Evolutionary conservation across 306 rosid genomes (phyloP), one percentile per base, ranked within the genome.

Genomic region (Cicer yamashitae): DNA sequence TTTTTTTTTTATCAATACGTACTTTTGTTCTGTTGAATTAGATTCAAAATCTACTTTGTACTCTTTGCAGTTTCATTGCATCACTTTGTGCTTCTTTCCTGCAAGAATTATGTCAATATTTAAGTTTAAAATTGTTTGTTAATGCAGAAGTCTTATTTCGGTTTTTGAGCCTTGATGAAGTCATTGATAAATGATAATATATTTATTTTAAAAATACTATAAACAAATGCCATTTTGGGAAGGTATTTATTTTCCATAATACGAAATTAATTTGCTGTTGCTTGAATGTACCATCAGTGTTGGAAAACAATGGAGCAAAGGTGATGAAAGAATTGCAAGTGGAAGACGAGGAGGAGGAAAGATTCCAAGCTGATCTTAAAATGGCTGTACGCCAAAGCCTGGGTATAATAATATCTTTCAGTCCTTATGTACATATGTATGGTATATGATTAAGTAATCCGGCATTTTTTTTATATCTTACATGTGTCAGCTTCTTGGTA

Each of bases 321-420:
- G 77, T 73, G 41, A 65, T 80, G 84, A 83, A 79, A 80, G 93
- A 84, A 82, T 75, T 67, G 71, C 89, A 81, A 25, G 83, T 82
- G 71, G 90, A 90, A 71, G 93, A 85, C 40, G 98, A 89, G 7
- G 96, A 90, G 70, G 99, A 96, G 84, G 90, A 96, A 86, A 85
- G 92, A 83, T 96, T 92, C 77, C 98, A 90, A 87, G 99, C 97
- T 63, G 99, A 96, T 73, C 87, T 96, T 74, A 79, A 90, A 81
- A 88, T 74, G 80, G 99, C 99, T 5, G 90, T 89, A 76, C 91
- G 83, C 80, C 92, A 92, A 86, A 96, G 99, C 87, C 93, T 92
- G 65, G 99, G 99, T 96, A 88, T 82, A 65, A 30, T 54, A 30
- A 30, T 30, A 67, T 56, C 53, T 64, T 40, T 75, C 37, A 8